Conservation (phyloP, 345 rosid species). For the Garcia nutans region DNA sequence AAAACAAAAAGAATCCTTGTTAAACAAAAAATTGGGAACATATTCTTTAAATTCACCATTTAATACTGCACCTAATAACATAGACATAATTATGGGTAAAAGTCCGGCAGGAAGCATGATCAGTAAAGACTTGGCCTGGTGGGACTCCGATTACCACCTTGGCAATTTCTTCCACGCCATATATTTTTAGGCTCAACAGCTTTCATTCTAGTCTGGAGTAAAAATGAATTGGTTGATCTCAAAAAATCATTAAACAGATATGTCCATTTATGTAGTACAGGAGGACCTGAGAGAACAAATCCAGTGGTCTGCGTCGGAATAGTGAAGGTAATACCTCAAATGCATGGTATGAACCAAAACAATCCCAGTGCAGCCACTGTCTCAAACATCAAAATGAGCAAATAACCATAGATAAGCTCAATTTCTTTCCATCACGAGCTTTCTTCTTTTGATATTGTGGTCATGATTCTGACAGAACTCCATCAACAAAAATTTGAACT, state of each 20-base stretch:
- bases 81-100: not conserved
- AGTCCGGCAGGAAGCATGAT: not conserved
- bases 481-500: not conserved
- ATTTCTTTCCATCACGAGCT: not conserved
- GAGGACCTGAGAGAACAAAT: not conserved
- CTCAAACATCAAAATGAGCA: not conserved
- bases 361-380: not conserved
- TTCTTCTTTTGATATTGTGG: not conserved
- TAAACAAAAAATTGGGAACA: not conserved
- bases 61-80: not conserved
- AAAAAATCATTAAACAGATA: not conserved
- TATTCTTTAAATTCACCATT: not conserved
- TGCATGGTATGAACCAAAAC: not conserved
- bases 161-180: not conserved
- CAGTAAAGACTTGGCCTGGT: not conserved
- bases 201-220: not conserved
- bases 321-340: not conserved
- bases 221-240: not conserved
- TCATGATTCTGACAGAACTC: not conserved
- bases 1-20: not conserved
- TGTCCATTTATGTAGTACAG: not conserved
- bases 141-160: not conserved
- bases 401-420: not conserved
- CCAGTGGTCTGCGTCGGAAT: not conserved
- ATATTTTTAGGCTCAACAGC: not conserved